Evolutionary conservation across 768 basidiomycete genomes (phyloP).

Genomic region (Agaricus subrufescens): DNA sequence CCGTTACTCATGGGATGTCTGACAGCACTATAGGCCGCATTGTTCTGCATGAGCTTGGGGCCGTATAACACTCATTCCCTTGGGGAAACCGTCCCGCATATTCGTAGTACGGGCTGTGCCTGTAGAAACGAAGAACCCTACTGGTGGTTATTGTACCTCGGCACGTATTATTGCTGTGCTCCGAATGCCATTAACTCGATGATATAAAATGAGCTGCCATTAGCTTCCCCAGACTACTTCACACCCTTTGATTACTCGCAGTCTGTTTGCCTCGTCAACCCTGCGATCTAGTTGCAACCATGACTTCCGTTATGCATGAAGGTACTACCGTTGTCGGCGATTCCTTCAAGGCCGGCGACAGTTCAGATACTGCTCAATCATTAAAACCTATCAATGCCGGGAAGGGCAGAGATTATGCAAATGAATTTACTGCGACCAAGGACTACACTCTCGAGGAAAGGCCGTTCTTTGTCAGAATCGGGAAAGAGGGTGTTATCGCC

Average conservation of each 20-base stretch:
- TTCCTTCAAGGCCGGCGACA: slow-evolving; percentile 19
- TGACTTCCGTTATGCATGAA: slow-evolving; percentile 37
- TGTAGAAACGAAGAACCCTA: no score
- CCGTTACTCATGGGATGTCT: no score
- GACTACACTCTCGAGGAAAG: slow-evolving; percentile 53
- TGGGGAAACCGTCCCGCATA: no score
- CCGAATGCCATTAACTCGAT: no score
- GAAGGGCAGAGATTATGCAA: slow-evolving; percentile 13
- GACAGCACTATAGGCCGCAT: no score
- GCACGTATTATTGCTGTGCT: no score
- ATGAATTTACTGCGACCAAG: slow-evolving; percentile 39
- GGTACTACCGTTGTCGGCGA: slow-evolving; percentile 43
- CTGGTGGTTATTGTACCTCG: no score
- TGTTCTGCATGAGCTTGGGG: no score
- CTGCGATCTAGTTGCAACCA: slow-evolving; percentile 10
- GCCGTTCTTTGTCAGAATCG: slow-evolving; percentile 70
- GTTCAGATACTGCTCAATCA: slow-evolving; percentile 9
- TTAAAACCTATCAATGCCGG: slow-evolving; percentile 2
- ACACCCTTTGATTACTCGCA: neutral
- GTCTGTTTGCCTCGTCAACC: no score
- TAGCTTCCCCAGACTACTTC: neutral
- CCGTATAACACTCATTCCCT: no score
- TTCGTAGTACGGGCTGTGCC: no score
- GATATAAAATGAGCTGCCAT: no score
- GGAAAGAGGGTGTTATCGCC: slow-evolving; percentile 57